Conservation (phyloP, 768 basidiomycete species). For the Ramaria sp. region DNA sequence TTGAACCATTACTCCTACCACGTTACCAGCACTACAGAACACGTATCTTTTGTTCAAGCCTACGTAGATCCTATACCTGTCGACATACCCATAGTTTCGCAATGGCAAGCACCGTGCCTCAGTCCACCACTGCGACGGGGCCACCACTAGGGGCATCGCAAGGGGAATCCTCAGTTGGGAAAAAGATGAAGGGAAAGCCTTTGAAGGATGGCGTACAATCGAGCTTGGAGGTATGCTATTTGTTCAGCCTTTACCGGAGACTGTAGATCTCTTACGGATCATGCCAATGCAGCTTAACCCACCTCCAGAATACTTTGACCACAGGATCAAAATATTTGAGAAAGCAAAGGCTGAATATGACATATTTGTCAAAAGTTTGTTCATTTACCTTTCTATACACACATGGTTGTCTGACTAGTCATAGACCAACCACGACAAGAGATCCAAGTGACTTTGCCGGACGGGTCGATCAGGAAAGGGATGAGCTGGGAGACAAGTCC, state of each 20-base stretch:
- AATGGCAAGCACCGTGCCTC: constrained; percentile 7
- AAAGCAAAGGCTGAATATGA: constrained; percentile 77
- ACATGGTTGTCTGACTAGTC: neutral
- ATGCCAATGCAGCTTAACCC: constrained; percentile 55
- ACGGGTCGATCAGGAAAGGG: constrained; percentile 76
- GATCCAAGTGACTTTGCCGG: constrained; percentile 75
- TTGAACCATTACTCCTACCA: neutral
- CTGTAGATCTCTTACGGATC: neutral
- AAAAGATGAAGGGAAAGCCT: constrained; percentile 3
- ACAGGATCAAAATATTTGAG: constrained; percentile 84
- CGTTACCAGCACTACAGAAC: neutral
- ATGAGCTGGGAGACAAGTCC: constrained; percentile 94
- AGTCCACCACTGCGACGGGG: neutral
- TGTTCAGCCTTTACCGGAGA: neutral
- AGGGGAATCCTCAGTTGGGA: neutral
- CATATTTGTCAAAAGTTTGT: constrained; percentile 64
- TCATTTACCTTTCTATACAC: constrained; percentile 1
- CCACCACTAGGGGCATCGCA: neutral
- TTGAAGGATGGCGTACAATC: neutral
- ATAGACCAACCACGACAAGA: constrained; percentile 72
- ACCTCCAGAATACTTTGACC: constrained; percentile 76
- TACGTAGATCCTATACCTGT: neutral
- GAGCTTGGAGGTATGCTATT: neutral
- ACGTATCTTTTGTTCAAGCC: neutral
- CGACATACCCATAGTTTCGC: neutral